These are phyloP conservation scores for Dothistroma pini DNA, from an alignment of 2,329 filamentous ascomycete species.

Conservation along the genomic window DNA sequence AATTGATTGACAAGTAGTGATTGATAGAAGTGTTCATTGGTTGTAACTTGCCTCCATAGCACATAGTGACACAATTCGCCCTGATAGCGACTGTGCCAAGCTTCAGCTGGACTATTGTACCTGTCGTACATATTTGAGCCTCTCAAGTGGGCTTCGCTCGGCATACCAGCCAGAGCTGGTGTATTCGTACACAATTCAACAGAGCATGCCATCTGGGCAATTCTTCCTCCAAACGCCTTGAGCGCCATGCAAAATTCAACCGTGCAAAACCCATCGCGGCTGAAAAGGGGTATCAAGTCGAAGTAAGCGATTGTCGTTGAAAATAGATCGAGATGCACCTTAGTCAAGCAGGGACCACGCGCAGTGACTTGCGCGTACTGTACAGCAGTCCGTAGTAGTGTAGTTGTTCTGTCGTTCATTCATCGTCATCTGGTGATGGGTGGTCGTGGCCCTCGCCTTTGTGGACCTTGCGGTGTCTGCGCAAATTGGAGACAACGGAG, in stretches of 20 bases:
- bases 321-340: conserved; percentile 17
- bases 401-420: conserved; percentile 11
- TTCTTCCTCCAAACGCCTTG: conserved; percentile 5
- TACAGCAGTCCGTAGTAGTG: conserved; percentile 7
- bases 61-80: conserved; percentile 1
- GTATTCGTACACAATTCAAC: conserved; percentile 13
- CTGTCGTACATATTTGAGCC: conserved; percentile 9
- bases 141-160: not conserved
- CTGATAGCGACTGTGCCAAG: conserved; percentile 18
- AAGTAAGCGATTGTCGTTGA: conserved; percentile 34
- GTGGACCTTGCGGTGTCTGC: conserved; percentile 94
- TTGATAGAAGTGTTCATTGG: not conserved
- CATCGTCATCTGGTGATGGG: conserved; percentile 48
- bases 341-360: not conserved
- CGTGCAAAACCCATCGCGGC: conserved; percentile 15
- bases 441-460: conserved; percentile 61
- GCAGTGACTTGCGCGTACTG: conserved; percentile 10
- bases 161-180: conserved; percentile 2
- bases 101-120: conserved; percentile 7
- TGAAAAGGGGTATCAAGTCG: conserved; percentile 33
- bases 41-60: not conserved
- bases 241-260: conserved; percentile 19
- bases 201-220: conserved; percentile 10
- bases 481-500: conserved; percentile 92
- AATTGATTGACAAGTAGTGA: not conserved